Conservation (phyloP, 2,329 filamentous ascomycete genomes). For the Fusarium mexicanum region DNA sequence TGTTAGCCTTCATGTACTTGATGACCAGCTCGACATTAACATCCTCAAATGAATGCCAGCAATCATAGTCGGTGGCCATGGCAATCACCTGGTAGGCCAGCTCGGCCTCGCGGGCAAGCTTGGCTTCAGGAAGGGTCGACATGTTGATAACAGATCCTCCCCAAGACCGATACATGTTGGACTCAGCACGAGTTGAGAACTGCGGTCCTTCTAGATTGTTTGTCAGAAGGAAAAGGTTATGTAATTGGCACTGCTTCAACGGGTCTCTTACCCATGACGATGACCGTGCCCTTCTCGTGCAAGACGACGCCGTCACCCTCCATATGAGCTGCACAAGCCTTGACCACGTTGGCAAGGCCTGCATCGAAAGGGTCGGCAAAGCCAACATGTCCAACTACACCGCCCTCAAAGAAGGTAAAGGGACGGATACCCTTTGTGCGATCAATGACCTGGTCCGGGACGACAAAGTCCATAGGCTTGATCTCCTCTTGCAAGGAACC, state of each 20-base stretch:
- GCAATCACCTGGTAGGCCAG: constrained; percentile 98
- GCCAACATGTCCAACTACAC: constrained; percentile 91
- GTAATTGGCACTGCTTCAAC: not conserved
- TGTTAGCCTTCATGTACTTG: constrained; percentile 94
- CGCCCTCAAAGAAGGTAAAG: constrained; percentile 94
- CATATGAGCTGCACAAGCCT: constrained; percentile 77
- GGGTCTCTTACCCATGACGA: constrained; percentile 80
- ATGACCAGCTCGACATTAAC: constrained; percentile 98
- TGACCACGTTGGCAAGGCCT: constrained; percentile 78
- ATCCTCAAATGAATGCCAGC: constrained; percentile 86
- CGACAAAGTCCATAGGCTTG: constrained; percentile 94
- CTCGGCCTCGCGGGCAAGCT: constrained; percentile 95
- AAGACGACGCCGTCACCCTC: constrained; percentile 85
- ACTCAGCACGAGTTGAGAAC: constrained; percentile 96
- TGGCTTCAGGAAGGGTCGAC: constrained; percentile 93
- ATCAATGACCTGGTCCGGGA: constrained; percentile 97
- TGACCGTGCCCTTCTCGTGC: constrained; percentile 83
- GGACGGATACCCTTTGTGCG: constrained; percentile 94
- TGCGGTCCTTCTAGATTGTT: constrained; percentile 83
- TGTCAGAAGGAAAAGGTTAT: constrained; percentile 31
- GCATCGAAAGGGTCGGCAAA: constrained; percentile 96
- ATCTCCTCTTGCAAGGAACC: constrained; percentile 92
- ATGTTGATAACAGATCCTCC: constrained; percentile 98
- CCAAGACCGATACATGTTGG: constrained; percentile 93
- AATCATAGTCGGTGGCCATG: constrained; percentile 99